A percentile compares a stretch with the other conserved stretches of the same genome.
These are phyloP conservation scores for Cavenderia fasciculata DNA, from an alignment of 78 protist species.

Conservation along the genomic window DNA sequence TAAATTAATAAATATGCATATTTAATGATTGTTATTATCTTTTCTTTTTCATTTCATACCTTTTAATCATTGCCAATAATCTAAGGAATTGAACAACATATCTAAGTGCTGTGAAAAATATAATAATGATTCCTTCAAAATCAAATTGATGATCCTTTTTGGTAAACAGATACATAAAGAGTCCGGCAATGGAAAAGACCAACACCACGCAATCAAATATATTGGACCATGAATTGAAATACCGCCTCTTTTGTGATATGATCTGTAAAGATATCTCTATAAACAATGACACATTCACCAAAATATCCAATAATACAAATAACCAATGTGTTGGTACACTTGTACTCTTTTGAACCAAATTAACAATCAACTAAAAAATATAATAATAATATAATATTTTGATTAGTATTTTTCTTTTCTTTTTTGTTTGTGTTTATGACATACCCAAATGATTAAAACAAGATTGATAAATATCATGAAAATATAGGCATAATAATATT, in stretches of 20 bases:
- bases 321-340: constrained; percentile 64
- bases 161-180: constrained; percentile 31
- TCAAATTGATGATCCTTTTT: neutral
- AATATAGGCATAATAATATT: constrained; percentile 43
- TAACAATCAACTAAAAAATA: neutral
- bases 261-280: constrained; percentile 25
- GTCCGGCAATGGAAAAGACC: constrained; percentile 29
- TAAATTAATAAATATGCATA: no score
- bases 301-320: constrained; percentile 26
- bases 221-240: constrained; percentile 24
- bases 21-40: no score
- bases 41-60: no score
- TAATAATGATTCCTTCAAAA: constrained; percentile 47
- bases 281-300: constrained; percentile 28
- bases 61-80: constrained; percentile 51
- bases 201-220: constrained; percentile 36
- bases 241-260: constrained; percentile 27
- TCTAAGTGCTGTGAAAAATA: constrained; percentile 32
- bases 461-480: constrained; percentile 28
- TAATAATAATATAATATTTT: neutral
- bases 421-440: neutral
- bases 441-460: constrained; percentile 44
- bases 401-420: neutral
- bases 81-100: constrained; percentile 37
- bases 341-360: constrained; percentile 25